Evolutionary conservation across 495 filamentous ascomycete genomes (phyloP).

Genomic region (Cercophora newfieldiana): DNA sequence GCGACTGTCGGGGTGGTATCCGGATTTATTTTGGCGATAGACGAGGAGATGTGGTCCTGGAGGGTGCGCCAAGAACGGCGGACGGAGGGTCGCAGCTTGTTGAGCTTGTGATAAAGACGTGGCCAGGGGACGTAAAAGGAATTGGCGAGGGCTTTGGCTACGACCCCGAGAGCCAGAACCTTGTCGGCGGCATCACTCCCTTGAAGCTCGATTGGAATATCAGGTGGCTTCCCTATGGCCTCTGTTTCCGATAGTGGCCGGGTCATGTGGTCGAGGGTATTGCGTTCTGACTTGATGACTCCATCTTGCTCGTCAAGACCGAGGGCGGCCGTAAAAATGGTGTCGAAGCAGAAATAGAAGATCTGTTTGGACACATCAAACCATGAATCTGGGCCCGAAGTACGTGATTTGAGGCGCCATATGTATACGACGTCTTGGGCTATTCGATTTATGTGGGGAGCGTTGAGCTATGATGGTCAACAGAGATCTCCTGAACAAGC

Average conservation of each 20-base stretch:
- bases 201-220: neutral
- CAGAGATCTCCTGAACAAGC: too few species aligned
- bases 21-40: neutral
- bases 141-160: neutral
- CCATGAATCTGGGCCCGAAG: neutral
- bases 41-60: neutral
- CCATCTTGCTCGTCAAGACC: too few species aligned
- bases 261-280: too few species aligned
- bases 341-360: neutral
- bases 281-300: too few species aligned
- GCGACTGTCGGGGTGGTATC: neutral
- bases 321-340: too few species aligned
- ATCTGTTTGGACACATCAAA: neutral
- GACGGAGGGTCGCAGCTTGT: neutral
- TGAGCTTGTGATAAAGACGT: neutral
- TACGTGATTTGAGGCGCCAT: neutral
- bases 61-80: neutral
- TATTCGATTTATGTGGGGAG: neutral
- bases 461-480: neutral
- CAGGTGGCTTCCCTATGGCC: neutral
- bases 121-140: neutral
- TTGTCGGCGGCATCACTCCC: neutral
- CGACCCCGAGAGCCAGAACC: neutral
- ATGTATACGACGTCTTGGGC: neutral
- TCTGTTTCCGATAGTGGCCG: too few species aligned